Conservation (phyloP, 179 eudicot genomes). For the Amaranthus tricolor region DNA sequence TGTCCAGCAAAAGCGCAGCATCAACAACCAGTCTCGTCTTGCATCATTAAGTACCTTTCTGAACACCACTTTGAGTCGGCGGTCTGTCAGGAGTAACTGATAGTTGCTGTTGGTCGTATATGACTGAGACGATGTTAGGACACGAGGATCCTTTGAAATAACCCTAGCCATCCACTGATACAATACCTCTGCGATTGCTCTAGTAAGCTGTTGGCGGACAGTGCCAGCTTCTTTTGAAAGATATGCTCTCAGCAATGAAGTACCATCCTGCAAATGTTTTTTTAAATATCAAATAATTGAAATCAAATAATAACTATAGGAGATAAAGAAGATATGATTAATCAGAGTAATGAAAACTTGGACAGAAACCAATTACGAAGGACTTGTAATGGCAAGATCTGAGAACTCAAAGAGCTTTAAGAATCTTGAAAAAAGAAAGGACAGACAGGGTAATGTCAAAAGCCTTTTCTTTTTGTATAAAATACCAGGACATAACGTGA, state of each 20-base stretch:
- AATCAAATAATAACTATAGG: no score
- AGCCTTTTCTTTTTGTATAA: no score
- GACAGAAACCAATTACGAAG: not conserved
- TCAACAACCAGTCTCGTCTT: slow-evolving; percentile 50
- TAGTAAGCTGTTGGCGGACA: slow-evolving; percentile 60
- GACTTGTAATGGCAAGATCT: not conserved
- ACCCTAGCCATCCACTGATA: slow-evolving; percentile 53
- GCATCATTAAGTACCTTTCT: slow-evolving; percentile 56
- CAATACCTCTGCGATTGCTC: slow-evolving; percentile 55
- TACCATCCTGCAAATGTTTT: slow-evolving; percentile 59
- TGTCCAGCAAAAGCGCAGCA: slow-evolving; percentile 52
- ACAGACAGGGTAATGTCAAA: no score
- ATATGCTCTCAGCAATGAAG: slow-evolving; percentile 56
- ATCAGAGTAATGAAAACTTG: not conserved
- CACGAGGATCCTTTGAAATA: slow-evolving; percentile 24
- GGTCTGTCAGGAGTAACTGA: slow-evolving; percentile 52
- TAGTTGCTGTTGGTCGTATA: slow-evolving; percentile 35
- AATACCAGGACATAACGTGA: no score
- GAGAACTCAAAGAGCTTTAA: not conserved
- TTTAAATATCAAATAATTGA: no score
- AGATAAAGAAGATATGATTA: not conserved
- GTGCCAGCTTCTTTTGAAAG: slow-evolving; percentile 60
- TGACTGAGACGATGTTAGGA: slow-evolving; percentile 24
- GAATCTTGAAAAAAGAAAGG: not conserved
- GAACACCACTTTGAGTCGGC: slow-evolving; percentile 68